Percentiles rank a stretch among this genome's conserved stretches.
phyloP scores from a whole-genome alignment of 495 filamentous ascomycete genomes.

The Neurospora cerealis region DNA sequence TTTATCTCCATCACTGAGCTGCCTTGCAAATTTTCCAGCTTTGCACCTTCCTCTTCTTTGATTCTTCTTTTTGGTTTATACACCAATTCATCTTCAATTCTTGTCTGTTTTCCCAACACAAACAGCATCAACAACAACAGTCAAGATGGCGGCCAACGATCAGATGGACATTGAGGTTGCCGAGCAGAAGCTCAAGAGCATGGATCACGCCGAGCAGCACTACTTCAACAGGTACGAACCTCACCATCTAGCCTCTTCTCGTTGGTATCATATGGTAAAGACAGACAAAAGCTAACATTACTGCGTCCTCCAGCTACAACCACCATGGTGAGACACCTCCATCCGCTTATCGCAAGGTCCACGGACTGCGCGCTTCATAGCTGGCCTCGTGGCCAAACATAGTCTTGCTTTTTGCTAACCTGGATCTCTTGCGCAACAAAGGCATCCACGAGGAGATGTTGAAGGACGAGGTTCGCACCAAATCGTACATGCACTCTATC shows the following conservation, averaged over 20 bases:
- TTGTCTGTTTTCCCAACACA: background rate
- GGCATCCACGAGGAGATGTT: constrained; percentile 98
- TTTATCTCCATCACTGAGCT: background rate
- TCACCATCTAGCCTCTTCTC: background rate
- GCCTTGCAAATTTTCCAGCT: constrained; percentile 2
- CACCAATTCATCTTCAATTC: background rate
- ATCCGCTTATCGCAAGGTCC: constrained; percentile 1
- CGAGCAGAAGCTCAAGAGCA: constrained; percentile 45
- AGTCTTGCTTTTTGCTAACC: constrained; percentile 22
- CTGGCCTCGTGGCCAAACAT: background rate
- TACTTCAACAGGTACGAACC: constrained; percentile 85
- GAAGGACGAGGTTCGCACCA: constrained; percentile 97
- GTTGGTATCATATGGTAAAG: background rate
- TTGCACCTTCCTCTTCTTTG: background rate
- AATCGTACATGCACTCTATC: constrained; percentile 92
- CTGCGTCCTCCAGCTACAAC: constrained; percentile 58
- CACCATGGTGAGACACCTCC: constrained; percentile 69
- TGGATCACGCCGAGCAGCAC: constrained; percentile 85
- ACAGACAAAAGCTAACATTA: constrained; percentile 4
- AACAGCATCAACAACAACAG: background rate
- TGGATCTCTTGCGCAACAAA: constrained; percentile 23
- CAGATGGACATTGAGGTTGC: constrained; percentile 38
- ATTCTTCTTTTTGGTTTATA: background rate
- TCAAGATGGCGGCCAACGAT: constrained; percentile 28
- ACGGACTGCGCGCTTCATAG: constrained; percentile 3